phyloP scores from a whole-genome alignment of 2,329 filamentous ascomycete genomes.

The Neurospora sp. region DNA sequence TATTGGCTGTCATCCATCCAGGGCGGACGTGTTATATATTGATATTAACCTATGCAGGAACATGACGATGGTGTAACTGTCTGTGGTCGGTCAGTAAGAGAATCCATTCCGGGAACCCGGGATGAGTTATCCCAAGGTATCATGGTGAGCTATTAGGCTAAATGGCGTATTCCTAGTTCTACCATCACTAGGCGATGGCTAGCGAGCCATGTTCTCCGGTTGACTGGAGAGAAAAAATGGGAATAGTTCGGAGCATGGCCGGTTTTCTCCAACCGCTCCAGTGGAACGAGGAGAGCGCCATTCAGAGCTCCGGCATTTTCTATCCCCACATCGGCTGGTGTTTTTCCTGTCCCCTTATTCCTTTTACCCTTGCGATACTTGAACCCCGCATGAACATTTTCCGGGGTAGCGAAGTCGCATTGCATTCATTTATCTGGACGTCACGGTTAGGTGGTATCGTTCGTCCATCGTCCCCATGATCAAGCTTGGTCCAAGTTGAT shows the following conservation, averaged over 20 bases:
- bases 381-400: constrained; percentile 9
- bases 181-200: background rate
- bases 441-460: background rate
- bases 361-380: background rate
- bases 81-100: background rate
- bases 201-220: background rate
- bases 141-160: constrained; percentile 12
- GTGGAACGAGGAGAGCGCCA: constrained; percentile 5
- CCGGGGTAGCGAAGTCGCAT: constrained; percentile 3
- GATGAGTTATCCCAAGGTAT: constrained; percentile 3
- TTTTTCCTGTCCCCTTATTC: background rate
- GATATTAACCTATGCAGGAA: background rate
- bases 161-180: constrained; percentile 4
- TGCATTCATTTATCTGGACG: background rate
- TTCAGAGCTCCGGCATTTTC: background rate
- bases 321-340: background rate
- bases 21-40: background rate
- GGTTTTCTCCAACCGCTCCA: constrained; percentile 8
- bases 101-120: constrained; percentile 8
- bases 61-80: background rate
- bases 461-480: background rate
- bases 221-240: background rate
- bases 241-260: constrained; percentile 1
- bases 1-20: background rate
- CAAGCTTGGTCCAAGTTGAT: background rate